phyloP scores from a whole-genome alignment of 1,284 basidiomycete genomes.

The Somion occarium region DNA sequence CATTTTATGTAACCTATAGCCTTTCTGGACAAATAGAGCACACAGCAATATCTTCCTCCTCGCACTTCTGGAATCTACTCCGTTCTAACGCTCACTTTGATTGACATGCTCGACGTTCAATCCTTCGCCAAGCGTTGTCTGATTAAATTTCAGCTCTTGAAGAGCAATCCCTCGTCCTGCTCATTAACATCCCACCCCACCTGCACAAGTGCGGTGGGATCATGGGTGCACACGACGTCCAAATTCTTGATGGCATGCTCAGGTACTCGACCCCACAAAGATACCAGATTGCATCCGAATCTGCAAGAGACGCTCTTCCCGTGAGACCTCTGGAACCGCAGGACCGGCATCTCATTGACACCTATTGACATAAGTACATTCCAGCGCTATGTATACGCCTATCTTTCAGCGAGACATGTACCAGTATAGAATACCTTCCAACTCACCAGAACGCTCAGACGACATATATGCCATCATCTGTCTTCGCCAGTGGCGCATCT shows the following conservation, averaged over 20 bases:
- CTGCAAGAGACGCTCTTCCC: background rate
- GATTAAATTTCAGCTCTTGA: background rate
- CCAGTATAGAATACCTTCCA: too few species aligned
- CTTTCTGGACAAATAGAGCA: constrained; percentile 2
- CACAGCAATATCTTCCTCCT: constrained; percentile 13
- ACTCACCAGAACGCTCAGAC: too few species aligned
- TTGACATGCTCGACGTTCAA: constrained; percentile 1
- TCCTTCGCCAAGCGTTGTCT: background rate
- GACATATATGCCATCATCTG: too few species aligned
- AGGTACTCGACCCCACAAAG: constrained; percentile 7
- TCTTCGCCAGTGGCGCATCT: too few species aligned
- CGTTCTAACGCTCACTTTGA: constrained; percentile 2
- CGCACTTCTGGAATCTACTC: background rate
- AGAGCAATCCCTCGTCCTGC: background rate
- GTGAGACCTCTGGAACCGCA: background rate
- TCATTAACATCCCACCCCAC: background rate
- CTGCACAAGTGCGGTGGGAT: background rate
- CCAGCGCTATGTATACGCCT: background rate
- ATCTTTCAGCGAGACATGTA: too few species aligned
- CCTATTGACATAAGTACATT: background rate
- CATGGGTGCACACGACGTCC: constrained; percentile 1
- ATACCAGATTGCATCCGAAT: constrained; percentile 3
- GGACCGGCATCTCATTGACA: constrained; percentile 2
- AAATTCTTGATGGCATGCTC: constrained; percentile 2
- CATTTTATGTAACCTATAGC: constrained; percentile 28